Evolutionary conservation across 495 filamentous ascomycete genomes (phyloP).

Genomic region (Amorphotheca resinae): DNA sequence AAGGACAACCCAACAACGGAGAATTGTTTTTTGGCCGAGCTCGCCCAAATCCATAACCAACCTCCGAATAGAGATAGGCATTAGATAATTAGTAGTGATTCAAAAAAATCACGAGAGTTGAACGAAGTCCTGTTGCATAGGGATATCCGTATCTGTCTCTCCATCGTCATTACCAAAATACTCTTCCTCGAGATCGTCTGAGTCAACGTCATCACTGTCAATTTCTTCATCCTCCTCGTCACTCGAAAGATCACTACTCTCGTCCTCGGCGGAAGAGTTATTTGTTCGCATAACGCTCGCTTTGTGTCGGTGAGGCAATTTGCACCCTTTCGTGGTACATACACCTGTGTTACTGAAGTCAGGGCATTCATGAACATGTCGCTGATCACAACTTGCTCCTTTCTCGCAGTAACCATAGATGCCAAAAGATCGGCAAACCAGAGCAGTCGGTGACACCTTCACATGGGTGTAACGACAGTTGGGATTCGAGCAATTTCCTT

Average conservation of each 20-base stretch:
- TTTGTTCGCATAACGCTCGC: slow-evolving; percentile 50
- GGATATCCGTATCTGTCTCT: slow-evolving; percentile 37
- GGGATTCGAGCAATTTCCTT: slow-evolving; percentile 80
- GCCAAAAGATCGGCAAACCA: slow-evolving; percentile 76
- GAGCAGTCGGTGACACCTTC: slow-evolving; percentile 65
- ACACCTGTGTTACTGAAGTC: slow-evolving; percentile 84
- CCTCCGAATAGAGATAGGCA: not conserved
- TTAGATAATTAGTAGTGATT: slow-evolving; percentile 5
- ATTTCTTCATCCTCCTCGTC: slow-evolving; percentile 71
- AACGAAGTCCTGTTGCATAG: slow-evolving; percentile 59
- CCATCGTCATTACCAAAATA: slow-evolving; percentile 27
- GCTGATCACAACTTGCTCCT: slow-evolving; percentile 63
- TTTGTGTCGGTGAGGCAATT: slow-evolving; percentile 76
- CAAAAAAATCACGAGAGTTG: slow-evolving; percentile 27
- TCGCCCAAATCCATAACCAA: not conserved
- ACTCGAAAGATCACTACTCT: slow-evolving; percentile 69
- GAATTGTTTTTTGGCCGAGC: not conserved
- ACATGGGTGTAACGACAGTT: slow-evolving; percentile 86
- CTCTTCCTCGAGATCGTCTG: slow-evolving; percentile 72
- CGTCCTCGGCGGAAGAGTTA: slow-evolving; percentile 30
- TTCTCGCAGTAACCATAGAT: slow-evolving; percentile 83
- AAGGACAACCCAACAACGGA: not conserved
- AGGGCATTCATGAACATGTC: slow-evolving; percentile 84
- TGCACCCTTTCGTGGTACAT: slow-evolving; percentile 75
- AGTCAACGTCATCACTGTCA: slow-evolving; percentile 80